Conservation (phyloP, 495 filamentous ascomycete genomes). For the Penicillium longicatenatum region DNA sequence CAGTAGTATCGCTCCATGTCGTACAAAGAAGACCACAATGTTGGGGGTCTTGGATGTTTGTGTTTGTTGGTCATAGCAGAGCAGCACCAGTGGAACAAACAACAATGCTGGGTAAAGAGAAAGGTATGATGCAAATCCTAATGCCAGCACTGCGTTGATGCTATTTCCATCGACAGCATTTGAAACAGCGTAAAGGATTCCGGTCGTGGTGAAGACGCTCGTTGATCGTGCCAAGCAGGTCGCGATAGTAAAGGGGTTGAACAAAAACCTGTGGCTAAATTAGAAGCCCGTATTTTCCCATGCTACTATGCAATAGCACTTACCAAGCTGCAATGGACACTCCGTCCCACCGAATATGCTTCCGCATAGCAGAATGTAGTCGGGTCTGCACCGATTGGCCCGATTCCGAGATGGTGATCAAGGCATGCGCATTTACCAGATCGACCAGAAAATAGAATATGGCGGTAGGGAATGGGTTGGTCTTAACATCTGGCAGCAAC, state of each 20-base stretch:
- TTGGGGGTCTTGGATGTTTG: conserved; percentile 26
- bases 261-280: conserved; percentile 65
- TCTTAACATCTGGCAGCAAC: conserved; percentile 68
- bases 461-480: conserved; percentile 69
- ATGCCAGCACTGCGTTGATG: conserved; percentile 78
- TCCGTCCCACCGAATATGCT: conserved; percentile 74
- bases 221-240: conserved; percentile 93
- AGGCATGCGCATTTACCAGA: conserved; percentile 77
- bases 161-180: conserved; percentile 76
- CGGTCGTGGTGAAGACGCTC: conserved; percentile 85
- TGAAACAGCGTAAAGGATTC: conserved; percentile 80
- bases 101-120: conserved; percentile 89
- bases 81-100: conserved; percentile 76
- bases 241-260: conserved; percentile 93
- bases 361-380: conserved; percentile 75
- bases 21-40: conserved; percentile 49
- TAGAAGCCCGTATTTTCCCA: background rate
- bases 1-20: conserved; percentile 48
- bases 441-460: conserved; percentile 83
- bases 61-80: conserved; percentile 72
- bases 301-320: background rate
- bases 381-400: conserved; percentile 71
- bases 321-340: conserved; percentile 79
- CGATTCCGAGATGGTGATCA: conserved; percentile 81
- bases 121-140: conserved; percentile 85